Conservation (phyloP, 345 rosid genomes). For the Pseudoturritis turrita region DNA sequence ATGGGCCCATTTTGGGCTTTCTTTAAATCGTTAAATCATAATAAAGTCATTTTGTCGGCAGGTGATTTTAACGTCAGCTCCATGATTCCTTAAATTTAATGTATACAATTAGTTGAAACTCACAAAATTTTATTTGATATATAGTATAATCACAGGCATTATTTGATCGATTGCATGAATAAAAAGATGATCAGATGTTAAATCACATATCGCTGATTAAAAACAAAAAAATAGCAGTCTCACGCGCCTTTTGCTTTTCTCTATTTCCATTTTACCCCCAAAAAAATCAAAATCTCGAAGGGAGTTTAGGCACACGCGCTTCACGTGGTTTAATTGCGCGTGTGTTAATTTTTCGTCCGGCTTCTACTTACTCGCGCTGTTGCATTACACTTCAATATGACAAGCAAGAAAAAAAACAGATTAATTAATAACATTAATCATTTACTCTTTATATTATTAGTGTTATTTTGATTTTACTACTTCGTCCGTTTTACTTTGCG, state of each 20-base stretch:
- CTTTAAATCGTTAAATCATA: slow-evolving; percentile 2
- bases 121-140: not conserved
- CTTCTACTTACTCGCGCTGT: not conserved
- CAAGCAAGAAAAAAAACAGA: not conserved
- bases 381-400: not conserved
- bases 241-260: not conserved
- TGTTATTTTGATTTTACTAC: no score
- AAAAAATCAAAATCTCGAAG: not conserved
- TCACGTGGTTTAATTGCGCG: not conserved
- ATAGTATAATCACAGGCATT: not conserved
- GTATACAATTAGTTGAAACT: not conserved
- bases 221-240: not conserved
- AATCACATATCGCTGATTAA: not conserved
- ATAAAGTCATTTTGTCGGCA: slow-evolving; percentile 27
- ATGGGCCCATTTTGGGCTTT: slow-evolving; percentile 6
- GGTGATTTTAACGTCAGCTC: slow-evolving; percentile 3
- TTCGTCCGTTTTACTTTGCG: no score
- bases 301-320: not conserved
- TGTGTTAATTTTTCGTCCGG: not conserved
- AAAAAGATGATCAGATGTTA: not conserved
- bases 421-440: not conserved
- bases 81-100: not conserved
- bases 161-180: not conserved
- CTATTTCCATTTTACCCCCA: not conserved
- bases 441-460: no score